Evolutionary conservation across 2,329 filamentous ascomycete species (phyloP).

Genomic region (Cladosporium sp.): DNA sequence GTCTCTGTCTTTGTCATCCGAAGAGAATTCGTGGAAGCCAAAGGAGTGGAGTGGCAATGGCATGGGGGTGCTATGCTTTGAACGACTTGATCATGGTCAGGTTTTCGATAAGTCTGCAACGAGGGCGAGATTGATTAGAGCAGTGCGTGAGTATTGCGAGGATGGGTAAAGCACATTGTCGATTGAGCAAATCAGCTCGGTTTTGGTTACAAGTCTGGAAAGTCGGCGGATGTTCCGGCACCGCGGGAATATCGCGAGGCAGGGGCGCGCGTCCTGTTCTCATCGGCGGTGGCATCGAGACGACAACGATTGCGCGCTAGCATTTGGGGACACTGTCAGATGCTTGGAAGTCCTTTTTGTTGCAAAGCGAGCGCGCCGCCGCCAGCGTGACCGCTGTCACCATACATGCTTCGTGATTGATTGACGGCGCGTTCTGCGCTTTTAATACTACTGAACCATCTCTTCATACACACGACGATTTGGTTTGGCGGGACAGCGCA

Average conservation of each 20-base stretch:
- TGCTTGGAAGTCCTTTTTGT: neutral
- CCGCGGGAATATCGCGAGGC: neutral
- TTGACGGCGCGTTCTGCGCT: neutral
- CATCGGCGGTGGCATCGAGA: neutral
- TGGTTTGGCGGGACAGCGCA: neutral
- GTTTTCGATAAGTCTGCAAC: slow-evolving; percentile 1
- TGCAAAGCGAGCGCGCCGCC: neutral
- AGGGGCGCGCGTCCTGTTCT: neutral
- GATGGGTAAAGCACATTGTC: neutral
- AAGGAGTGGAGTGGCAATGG: neutral
- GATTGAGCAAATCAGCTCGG: neutral
- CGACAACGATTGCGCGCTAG: neutral
- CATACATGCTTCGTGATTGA: neutral
- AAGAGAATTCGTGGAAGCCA: neutral
- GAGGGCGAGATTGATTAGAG: neutral
- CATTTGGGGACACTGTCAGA: neutral
- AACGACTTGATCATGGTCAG: neutral
- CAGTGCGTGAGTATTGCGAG: neutral
- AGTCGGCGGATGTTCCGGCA: neutral
- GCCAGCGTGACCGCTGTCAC: neutral
- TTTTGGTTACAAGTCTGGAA: neutral
- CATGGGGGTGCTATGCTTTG: neutral
- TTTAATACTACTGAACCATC: neutral
- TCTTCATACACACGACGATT: neutral
- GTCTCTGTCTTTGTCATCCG: neutral